Percentiles rank a stretch among this genome's conserved stretches.
Conservation (phyloP, 306 rosid genomes). For the Ceratonia siliqua region DNA sequence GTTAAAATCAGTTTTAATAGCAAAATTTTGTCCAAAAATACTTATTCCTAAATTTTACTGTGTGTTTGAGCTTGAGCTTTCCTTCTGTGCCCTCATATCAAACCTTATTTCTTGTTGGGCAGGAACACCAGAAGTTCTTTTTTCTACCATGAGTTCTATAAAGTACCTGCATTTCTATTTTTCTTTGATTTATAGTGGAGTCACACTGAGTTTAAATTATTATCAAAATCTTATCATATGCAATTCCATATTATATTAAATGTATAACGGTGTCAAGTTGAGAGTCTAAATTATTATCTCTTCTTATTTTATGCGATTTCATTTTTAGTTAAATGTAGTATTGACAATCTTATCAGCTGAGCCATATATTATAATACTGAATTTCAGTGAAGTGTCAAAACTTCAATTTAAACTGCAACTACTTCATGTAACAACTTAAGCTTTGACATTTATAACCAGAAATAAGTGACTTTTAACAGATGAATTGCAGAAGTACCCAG, state of each 20-base stretch:
- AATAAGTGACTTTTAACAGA: neutral
- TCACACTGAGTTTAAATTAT: no score
- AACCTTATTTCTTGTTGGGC: conserved; percentile 9
- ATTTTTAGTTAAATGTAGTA: neutral
- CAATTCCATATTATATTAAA: no score
- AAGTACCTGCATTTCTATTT: neutral
- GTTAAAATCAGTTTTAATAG: neutral
- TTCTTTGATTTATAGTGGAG: neutral
- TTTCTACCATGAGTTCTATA: neutral
- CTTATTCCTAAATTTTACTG: neutral
- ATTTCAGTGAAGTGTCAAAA: neutral
- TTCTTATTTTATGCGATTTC: neutral
- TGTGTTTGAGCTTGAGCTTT: conserved; percentile 6
- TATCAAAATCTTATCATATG: no score
- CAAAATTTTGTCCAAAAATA: neutral
- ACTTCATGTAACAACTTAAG: neutral
- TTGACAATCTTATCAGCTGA: neutral
- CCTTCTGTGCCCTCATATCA: neutral
- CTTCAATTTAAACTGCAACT: neutral
- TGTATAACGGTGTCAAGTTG: neutral
- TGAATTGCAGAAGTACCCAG: neutral
- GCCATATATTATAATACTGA: neutral
- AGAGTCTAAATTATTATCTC: neutral
- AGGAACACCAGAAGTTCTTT: neutral
- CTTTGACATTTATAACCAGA: neutral